Conservation (phyloP, 768 basidiomycete species). For the Mycena maculata region DNA sequence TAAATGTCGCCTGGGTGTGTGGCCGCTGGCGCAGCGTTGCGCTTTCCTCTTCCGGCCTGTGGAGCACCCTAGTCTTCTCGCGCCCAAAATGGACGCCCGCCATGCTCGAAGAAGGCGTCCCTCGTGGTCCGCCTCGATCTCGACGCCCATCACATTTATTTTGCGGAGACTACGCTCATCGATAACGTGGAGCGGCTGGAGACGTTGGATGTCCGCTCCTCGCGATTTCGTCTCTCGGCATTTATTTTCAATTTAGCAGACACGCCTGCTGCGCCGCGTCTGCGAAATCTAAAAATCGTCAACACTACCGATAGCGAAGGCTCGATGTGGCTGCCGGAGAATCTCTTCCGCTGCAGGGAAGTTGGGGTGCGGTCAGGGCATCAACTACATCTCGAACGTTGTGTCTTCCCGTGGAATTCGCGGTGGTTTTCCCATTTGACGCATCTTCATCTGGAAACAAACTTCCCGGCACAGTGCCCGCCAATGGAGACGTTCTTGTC, state of each 20-base stretch:
- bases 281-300: background rate
- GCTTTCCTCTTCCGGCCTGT: slow-evolving; percentile 19
- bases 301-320: background rate
- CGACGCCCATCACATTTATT: background rate
- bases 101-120: slow-evolving; percentile 26
- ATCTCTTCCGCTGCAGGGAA: slow-evolving; percentile 6
- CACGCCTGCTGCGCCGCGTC: slow-evolving; percentile 8
- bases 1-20: slow-evolving; percentile 26
- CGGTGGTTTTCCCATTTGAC: slow-evolving; percentile 23
- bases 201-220: background rate
- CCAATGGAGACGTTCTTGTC: slow-evolving; percentile 13
- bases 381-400: slow-evolving; percentile 15
- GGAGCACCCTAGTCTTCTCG: slow-evolving; percentile 23
- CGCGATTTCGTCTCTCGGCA: background rate
- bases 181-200: slow-evolving; percentile 8
- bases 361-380: background rate
- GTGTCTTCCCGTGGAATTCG: slow-evolving; percentile 32
- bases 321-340: slow-evolving; percentile 17
- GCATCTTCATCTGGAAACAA: slow-evolving; percentile 25
- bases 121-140: slow-evolving; percentile 21
- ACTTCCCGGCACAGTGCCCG: background rate
- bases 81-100: slow-evolving; percentile 5
- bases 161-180: background rate
- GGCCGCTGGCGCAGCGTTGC: slow-evolving; percentile 30
- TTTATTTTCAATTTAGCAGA: background rate